phyloP scores from a whole-genome alignment of 2,329 filamentous ascomycete genomes.

The Epicoccum nigrum region DNA sequence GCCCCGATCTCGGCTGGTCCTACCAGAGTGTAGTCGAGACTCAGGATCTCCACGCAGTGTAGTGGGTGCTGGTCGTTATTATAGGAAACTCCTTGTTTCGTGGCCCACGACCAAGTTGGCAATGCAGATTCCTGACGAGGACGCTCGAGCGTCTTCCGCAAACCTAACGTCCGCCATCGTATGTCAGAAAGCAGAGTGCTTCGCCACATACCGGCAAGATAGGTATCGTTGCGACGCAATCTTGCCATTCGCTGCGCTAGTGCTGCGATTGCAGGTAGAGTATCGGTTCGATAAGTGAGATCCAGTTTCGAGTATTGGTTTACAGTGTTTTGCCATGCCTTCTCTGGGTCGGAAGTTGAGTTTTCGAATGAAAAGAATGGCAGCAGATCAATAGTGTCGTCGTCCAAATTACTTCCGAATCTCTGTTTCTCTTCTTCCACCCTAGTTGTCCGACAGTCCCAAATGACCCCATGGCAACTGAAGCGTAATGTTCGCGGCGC shows the following conservation, averaged over 20 bases:
- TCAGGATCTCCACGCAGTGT: not conserved
- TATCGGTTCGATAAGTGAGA: not conserved
- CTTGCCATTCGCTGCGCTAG: not conserved
- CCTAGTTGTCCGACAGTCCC: not conserved
- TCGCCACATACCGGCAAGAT: not conserved
- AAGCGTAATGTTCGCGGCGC: not conserved
- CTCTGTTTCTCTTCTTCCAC: not conserved
- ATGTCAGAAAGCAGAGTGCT: not conserved
- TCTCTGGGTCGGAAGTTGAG: not conserved
- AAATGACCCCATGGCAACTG: not conserved
- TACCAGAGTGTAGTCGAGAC: not conserved
- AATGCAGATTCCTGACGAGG: not conserved
- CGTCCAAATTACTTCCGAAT: not conserved
- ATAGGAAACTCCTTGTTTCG: not conserved
- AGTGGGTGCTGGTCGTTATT: too few relatives aligned
- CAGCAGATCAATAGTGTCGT: too few relatives aligned
- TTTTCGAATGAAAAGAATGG: not conserved
- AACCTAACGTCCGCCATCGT: not conserved
- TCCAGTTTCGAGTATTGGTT: not conserved
- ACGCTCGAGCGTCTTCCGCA: too few relatives aligned
- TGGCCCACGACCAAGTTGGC: not conserved
- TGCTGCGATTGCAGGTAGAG: not conserved
- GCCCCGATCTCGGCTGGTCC: not conserved
- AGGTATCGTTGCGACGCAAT: not conserved
- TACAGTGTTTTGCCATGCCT: not conserved